Evolutionary conservation across 805 yeast species (phyloP).

Genomic region (Metschnikowia anglica): DNA sequence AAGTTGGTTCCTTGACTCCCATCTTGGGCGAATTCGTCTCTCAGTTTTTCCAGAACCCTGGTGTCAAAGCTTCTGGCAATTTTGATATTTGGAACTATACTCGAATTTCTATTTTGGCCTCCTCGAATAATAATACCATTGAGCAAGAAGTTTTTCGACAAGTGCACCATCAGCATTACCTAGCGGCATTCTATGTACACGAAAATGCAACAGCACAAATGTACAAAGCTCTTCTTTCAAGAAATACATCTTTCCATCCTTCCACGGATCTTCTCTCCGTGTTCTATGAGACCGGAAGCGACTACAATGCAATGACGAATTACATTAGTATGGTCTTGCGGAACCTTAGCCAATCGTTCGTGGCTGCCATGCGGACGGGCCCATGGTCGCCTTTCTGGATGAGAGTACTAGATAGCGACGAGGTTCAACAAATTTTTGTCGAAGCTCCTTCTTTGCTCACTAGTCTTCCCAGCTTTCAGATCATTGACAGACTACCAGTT

Average conservation of each 20-base stretch:
- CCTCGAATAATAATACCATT: slow-evolving; percentile 23
- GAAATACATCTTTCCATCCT: slow-evolving; percentile 21
- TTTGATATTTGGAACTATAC: slow-evolving; percentile 26
- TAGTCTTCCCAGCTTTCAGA: slow-evolving; percentile 24
- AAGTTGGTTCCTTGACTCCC: slow-evolving; percentile 23
- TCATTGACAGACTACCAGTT: slow-evolving; percentile 29
- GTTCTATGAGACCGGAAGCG: slow-evolving; percentile 34
- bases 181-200: slow-evolving; percentile 31
- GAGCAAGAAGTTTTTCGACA: slow-evolving; percentile 29
- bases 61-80: slow-evolving; percentile 24
- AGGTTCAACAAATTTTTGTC: slow-evolving; percentile 12
- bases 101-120: slow-evolving; percentile 22
- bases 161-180: slow-evolving; percentile 33
- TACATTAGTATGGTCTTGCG: slow-evolving; percentile 23
- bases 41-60: slow-evolving; percentile 23
- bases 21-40: slow-evolving; percentile 26
- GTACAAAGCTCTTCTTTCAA: slow-evolving; percentile 22
- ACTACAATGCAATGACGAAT: slow-evolving; percentile 31
- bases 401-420: slow-evolving; percentile 10
- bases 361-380: slow-evolving; percentile 20
- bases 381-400: slow-evolving; percentile 22
- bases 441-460: slow-evolving; percentile 28
- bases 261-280: slow-evolving; percentile 24
- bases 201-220: slow-evolving; percentile 30
- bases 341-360: slow-evolving; percentile 19